Conservation (phyloP, 495 filamentous ascomycete species). For the Pyrenula massariospora region DNA sequence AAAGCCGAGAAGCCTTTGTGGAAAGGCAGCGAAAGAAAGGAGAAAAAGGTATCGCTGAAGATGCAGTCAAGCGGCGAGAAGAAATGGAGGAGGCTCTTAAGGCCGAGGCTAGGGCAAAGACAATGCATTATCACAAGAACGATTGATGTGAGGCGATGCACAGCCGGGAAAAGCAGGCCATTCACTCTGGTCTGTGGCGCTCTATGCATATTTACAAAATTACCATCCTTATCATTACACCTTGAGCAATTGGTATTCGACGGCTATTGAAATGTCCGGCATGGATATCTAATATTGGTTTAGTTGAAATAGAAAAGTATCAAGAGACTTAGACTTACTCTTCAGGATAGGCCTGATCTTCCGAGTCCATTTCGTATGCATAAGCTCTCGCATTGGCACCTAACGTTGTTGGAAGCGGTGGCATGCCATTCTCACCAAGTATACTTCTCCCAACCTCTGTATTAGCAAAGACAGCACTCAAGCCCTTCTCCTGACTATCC, state of each 20-base stretch:
- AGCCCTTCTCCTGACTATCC: conserved; percentile 56
- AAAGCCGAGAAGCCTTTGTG: conserved; percentile 73
- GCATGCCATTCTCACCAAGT: conserved; percentile 62
- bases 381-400: not conserved
- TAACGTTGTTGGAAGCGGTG: conserved; percentile 50
- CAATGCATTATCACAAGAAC: no score
- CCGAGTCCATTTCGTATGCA: not conserved
- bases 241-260: no score
- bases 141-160: no score
- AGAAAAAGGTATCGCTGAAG: conserved; percentile 65
- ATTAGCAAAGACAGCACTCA: conserved; percentile 63
- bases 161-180: no score
- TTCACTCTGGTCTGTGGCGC: no score
- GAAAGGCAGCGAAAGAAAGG: conserved; percentile 82
- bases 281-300: not conserved
- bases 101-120: not conserved
- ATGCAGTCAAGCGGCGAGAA: conserved; percentile 28
- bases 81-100: conserved; percentile 3
- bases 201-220: no score
- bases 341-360: not conserved
- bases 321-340: not conserved
- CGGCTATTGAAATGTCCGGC: not conserved
- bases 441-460: conserved; percentile 47
- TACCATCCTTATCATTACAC: no score
- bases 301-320: not conserved